Evolutionary conservation across 768 basidiomycete species (phyloP).

Genomic region (Solioccasus polychromus): DNA sequence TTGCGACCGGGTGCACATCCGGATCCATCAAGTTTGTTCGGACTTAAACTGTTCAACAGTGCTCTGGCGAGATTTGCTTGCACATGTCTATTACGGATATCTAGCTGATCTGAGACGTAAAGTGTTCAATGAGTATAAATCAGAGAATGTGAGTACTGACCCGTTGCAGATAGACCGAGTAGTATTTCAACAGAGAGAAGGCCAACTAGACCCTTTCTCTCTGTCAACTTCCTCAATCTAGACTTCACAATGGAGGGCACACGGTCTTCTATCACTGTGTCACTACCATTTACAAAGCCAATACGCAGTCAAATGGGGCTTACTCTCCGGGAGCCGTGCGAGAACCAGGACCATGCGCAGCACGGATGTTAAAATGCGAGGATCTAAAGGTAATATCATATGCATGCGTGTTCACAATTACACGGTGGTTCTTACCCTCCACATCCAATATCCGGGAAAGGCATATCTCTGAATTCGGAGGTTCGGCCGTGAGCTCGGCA

Average conservation of each 20-base stretch:
- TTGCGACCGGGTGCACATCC: not conserved
- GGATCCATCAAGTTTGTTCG: not conserved
- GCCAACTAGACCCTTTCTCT: conserved; percentile 11
- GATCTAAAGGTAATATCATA: too few species aligned
- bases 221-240: conserved; percentile 13
- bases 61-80: conserved; percentile 18
- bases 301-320: not conserved
- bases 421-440: conserved; percentile 9
- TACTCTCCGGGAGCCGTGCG: conserved; percentile 16
- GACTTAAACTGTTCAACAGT: conserved; percentile 8
- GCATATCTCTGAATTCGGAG: not conserved
- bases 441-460: conserved; percentile 15
- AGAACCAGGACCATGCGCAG: conserved; percentile 17
- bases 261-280: not conserved
- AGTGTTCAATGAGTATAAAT: not conserved
- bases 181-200: conserved; percentile 21
- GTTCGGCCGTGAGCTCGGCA: conserved; percentile 1
- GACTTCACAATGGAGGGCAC: conserved; percentile 9
- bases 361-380: conserved; percentile 9
- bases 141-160: not conserved
- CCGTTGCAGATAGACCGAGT: conserved; percentile 10
- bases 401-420: too few species aligned
- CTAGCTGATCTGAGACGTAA: conserved; percentile 9
- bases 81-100: conserved; percentile 5
- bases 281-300: too few species aligned